A percentile compares a stretch with the other conserved stretches of the same genome.
Evolutionary conservation across 2,329 filamentous ascomycete species (phyloP).

Genomic region (Claviceps pazoutovae): DNA sequence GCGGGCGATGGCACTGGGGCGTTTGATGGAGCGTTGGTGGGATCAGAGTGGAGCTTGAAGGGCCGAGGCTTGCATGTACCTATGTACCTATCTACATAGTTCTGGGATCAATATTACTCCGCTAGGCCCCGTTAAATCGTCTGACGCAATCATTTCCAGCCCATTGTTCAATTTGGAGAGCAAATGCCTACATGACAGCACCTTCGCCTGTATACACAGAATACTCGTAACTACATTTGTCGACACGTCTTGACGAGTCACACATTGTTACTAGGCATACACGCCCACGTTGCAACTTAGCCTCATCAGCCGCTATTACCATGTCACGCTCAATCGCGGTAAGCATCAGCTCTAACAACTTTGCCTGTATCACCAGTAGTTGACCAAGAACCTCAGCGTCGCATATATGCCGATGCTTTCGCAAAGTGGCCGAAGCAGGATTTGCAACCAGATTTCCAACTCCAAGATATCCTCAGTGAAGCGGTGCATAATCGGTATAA

Average conservation of each 20-base stretch:
- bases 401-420: slow-evolving; percentile 24
- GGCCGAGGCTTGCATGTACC: too few species aligned
- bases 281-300: background rate
- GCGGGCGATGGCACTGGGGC: background rate
- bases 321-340: slow-evolving; percentile 23
- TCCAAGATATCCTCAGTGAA: slow-evolving; percentile 39
- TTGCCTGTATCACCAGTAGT: too few species aligned
- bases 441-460: slow-evolving; percentile 48
- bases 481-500: slow-evolving; percentile 22
- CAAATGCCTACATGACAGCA: background rate
- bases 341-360: background rate
- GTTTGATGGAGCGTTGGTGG: background rate
- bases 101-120: background rate
- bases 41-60: background rate
- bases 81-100: background rate
- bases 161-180: background rate
- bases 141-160: background rate
- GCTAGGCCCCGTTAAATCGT: background rate
- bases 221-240: background rate
- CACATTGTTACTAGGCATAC: too few species aligned
- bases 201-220: background rate
- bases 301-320: slow-evolving; percentile 1
- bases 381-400: slow-evolving; percentile 14
- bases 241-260: background rate
- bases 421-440: slow-evolving; percentile 49